Conservation (phyloP, 2,329 filamentous ascomycete genomes). For the Aureobasidium subglaciale region DNA sequence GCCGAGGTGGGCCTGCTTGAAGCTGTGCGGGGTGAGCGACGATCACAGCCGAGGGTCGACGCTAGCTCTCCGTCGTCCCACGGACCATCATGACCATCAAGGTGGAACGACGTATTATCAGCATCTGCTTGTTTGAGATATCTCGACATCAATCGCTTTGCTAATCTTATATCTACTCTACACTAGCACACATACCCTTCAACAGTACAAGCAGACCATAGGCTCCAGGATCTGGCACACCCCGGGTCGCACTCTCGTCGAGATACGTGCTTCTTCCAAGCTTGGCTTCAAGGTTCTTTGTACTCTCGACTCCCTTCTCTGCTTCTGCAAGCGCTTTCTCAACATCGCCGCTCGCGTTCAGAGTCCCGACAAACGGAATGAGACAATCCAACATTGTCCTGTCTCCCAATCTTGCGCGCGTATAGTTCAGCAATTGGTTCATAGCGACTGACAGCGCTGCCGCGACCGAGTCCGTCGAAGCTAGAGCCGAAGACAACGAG, state of each 20-base stretch:
- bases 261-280: conserved; percentile 30
- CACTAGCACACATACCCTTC: conserved; percentile 24
- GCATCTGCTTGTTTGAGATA: neutral
- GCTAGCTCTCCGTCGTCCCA: too few species aligned
- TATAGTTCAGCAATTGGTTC: conserved; percentile 28
- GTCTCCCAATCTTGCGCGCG: conserved; percentile 28
- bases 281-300: conserved; percentile 30
- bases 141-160: neutral
- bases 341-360: conserved; percentile 20
- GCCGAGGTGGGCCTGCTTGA: conserved; percentile 5
- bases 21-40: conserved; percentile 6
- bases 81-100: neutral
- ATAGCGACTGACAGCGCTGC: conserved; percentile 24
- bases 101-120: neutral
- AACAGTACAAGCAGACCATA: conserved; percentile 31
- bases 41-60: conserved; percentile 6
- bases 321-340: conserved; percentile 23
- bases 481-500: conserved; percentile 25
- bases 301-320: conserved; percentile 27
- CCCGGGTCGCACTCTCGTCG: conserved; percentile 30
- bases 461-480: conserved; percentile 20
- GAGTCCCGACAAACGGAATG: conserved; percentile 28
- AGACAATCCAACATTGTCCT: conserved; percentile 32
- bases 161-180: neutral
- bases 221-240: conserved; percentile 31